Evolutionary conservation across 768 basidiomycete genomes (phyloP), one percentile per base, ranked within the genome.

Genomic region (Phaffia australis): DNA sequence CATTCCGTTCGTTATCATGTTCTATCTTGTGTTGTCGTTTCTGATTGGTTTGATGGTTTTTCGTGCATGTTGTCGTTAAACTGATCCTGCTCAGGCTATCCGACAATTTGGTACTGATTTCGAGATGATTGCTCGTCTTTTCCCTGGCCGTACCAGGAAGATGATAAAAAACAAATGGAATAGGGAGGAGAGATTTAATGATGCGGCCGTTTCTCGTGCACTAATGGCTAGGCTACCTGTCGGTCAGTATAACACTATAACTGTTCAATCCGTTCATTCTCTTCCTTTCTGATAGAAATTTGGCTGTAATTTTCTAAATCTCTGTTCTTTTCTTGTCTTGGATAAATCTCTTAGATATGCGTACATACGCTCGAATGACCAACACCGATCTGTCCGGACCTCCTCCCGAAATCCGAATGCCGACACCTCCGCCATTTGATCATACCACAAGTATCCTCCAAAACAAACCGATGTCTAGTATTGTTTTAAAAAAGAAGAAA

Each of bases 81-180:
- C 4, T 23, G 9, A 61, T 64, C 71, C 19, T 3, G 32, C 46
- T 21, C 72, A 93, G 91, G 89, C 88, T n/a, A 78, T 93, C 35
- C 81, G 85, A 3, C 89, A 91, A 73, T 91, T 89, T 71, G 89
- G 89, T 42, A 88, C 91, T 75, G 91, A 93, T 71, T 94, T 93
- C 72, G 90, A 93, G 74, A 81, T 93, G 51, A 91, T 94, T 69
- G 87, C 91, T 2, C 85, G 85, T 71, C 81, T 91, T 16, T 80
- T 94, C 23, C 88, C 89, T 49, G 85, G 86, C 21, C 85, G 91
- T 19, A 87, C 89, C 72, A 81, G 91, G 23, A 89, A 87, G 73
- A 85, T 90, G 30, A 90, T 92, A 76, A 91, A 89, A 77, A 87
- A 88, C 75, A 94, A 94, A 74, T 94, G 91, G 79, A 92, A 89